These are phyloP conservation scores for Myxozyma neotropica DNA, from an alignment of 805 yeast genomes.

Conservation along the genomic window DNA sequence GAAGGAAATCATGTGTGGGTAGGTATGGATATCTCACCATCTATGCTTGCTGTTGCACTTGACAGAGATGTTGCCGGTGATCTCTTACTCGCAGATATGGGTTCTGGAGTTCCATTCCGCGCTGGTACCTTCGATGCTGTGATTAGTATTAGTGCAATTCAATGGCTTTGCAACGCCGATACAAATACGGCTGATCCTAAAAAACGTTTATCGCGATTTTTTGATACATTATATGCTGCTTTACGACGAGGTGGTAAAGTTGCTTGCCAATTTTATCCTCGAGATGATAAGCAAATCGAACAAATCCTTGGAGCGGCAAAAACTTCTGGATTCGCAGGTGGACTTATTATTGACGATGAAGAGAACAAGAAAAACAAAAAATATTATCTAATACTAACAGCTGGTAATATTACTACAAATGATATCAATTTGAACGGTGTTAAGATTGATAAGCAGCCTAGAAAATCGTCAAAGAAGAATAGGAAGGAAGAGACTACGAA, in stretches of 20 bases:
- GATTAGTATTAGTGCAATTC: conserved; percentile 90
- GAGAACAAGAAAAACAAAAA: conserved; percentile 90
- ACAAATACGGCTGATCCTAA: conserved; percentile 79
- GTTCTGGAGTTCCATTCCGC: conserved; percentile 90
- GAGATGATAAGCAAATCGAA: conserved; percentile 81
- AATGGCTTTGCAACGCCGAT: conserved; percentile 98
- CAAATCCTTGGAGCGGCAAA: conserved; percentile 82
- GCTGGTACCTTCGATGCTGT: conserved; percentile 98
- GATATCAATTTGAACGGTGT: conserved; percentile 79
- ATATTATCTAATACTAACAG: conserved; percentile 84
- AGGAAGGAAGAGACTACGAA: conserved; percentile 72
- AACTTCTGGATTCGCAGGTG: conserved; percentile 94
- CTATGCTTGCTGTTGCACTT: conserved; percentile 92
- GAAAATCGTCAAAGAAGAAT: conserved; percentile 45
- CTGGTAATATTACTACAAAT: conserved; percentile 59
- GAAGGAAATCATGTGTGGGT: conserved; percentile 88
- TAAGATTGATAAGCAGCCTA: conserved; percentile 61
- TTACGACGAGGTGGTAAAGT: conserved; percentile 94
- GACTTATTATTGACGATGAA: conserved; percentile 89
- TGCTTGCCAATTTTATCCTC: conserved; percentile 95
- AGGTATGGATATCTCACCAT: conserved; percentile 95
- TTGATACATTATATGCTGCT: conserved; percentile 83
- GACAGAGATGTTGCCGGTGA: conserved; percentile 88
- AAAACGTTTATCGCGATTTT: conserved; percentile 74
- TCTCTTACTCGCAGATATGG: conserved; percentile 87